Base-by-base conservation (phyloP, 768 basidiomycete genomes). In the Mrakia gelida region DNA sequence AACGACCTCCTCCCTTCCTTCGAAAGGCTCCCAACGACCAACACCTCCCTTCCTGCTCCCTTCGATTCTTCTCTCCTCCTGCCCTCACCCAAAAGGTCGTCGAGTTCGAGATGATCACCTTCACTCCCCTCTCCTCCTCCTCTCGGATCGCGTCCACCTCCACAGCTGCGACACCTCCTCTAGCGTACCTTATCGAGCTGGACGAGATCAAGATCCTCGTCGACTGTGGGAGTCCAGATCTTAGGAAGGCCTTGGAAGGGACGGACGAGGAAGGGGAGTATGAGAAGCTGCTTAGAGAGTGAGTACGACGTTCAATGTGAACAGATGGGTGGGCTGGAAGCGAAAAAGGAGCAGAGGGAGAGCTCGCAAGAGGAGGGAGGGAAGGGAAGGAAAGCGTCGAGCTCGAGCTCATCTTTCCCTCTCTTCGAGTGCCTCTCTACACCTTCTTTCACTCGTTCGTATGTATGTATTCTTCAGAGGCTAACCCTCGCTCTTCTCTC, bases 181-280 rank as follows among this genome's bases (percentile, higher is more conserved):
- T 85, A 71, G 84, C 82, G 75, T 96, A 97, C 84, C 87, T 98
- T 45, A 89, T 99, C 30, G 92, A 98, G 82, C 89, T 98, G 75
- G 97, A 98, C 87, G 94, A 95, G 84, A 91, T 97, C 30, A 88
- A 90, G 77, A 93, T 99, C 81, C 88, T 99, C 28, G 88, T 99
- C 77, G 97, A 99, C 86, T 94, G 96, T 83, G 97, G 97, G 18
- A 92, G 94, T 73, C 74, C 81, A 54, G 84, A 85, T 76, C 82
- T 82, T 49, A 59, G 82, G 32, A 73, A 76, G 16, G 80, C 81
- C 11, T n/a, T 80, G 13, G 61, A 72, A 32, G 81, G 81, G 72
- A 81, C 82, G 68, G 54, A 80, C 18, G 83, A 84, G 56, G 80
- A 83, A 5, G 73, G 82, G 78, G 68, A 79, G 77, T 85, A 87